phyloP scores from a whole-genome alignment of 1,284 basidiomycete species.

The Boletellus deceptivus region DNA sequence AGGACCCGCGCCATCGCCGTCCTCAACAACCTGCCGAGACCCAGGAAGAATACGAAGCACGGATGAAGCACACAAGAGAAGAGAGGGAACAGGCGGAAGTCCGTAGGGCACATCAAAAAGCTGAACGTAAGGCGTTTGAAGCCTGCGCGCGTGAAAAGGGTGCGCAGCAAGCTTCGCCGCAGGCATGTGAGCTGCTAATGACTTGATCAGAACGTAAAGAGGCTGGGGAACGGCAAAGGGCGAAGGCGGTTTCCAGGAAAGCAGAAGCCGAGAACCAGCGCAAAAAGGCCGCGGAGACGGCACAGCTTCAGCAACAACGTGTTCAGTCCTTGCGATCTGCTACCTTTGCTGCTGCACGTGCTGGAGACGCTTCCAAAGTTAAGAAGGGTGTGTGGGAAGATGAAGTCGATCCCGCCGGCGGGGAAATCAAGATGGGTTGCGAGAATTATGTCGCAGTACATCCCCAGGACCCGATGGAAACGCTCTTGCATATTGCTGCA shows the following conservation, averaged over 20 bases:
- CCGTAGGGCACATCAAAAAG: constrained; percentile 46
- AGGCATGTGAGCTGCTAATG: constrained; percentile 16
- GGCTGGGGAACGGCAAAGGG: constrained; percentile 57
- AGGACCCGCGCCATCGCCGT: constrained; percentile 16
- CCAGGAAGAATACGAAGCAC: constrained; percentile 48
- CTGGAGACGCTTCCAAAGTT: constrained; percentile 49
- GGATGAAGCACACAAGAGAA: constrained; percentile 48
- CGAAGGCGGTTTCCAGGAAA: constrained; percentile 54
- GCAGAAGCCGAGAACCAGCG: constrained; percentile 49
- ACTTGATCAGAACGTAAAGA: constrained; percentile 41
- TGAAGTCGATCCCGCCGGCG: constrained; percentile 64
- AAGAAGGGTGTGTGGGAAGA: constrained; percentile 67
- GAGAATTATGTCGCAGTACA: constrained; percentile 45
- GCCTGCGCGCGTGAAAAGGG: constrained; percentile 31
- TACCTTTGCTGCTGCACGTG: constrained; percentile 61
- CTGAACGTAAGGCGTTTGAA: constrained; percentile 50
- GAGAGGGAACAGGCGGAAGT: constrained; percentile 52
- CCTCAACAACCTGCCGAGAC: constrained; percentile 38
- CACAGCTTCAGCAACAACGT: constrained; percentile 44
- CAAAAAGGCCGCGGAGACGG: constrained; percentile 49
- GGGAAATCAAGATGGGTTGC: constrained; percentile 59
- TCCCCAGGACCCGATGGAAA: constrained; percentile 59
- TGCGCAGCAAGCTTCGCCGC: constrained; percentile 4
- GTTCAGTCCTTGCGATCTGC: constrained; percentile 55
- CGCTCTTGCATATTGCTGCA: constrained; percentile 65